Evolutionary conservation across 1,139 yeast species (phyloP).

Genomic region (Saccharomyces hybrid): DNA sequence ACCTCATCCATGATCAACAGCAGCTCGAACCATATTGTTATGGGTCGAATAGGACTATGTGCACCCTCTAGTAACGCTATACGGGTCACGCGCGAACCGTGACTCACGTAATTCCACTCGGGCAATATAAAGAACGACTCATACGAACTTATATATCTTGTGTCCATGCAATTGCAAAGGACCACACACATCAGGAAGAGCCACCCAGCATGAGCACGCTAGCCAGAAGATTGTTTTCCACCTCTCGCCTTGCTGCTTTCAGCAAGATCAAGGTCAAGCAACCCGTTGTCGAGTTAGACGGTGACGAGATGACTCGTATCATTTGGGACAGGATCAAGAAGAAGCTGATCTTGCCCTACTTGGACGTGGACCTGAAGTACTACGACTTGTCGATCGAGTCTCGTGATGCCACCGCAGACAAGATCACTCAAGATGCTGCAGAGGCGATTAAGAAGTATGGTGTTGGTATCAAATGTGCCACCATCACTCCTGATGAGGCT

Average conservation of each 20-base stretch:
- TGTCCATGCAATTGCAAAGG: background rate
- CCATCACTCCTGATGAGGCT: conserved; percentile 78
- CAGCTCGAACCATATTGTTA: background rate
- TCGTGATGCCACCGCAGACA: conserved; percentile 65
- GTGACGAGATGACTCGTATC: conserved; percentile 82
- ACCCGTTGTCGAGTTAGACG: conserved; percentile 77
- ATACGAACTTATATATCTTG: background rate
- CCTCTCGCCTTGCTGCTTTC: conserved; percentile 11
- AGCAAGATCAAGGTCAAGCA: conserved; percentile 55
- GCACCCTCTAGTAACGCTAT: background rate
- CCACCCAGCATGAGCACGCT: background rate
- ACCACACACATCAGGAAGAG: background rate
- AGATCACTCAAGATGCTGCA: conserved; percentile 69
- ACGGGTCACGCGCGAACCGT: background rate
- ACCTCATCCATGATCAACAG: too few species aligned
- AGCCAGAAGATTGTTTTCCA: conserved; percentile 17
- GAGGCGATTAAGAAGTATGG: conserved; percentile 67
- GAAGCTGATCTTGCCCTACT: conserved; percentile 58
- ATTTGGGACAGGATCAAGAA: conserved; percentile 73
- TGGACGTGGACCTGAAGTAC: conserved; percentile 66
- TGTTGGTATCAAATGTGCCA: conserved; percentile 80
- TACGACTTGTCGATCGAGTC: conserved; percentile 66
- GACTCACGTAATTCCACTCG: background rate
- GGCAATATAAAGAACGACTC: background rate
- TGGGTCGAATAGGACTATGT: background rate